Conservation (phyloP, 2,329 filamentous ascomycete genomes). For the Knufia fluminis region DNA sequence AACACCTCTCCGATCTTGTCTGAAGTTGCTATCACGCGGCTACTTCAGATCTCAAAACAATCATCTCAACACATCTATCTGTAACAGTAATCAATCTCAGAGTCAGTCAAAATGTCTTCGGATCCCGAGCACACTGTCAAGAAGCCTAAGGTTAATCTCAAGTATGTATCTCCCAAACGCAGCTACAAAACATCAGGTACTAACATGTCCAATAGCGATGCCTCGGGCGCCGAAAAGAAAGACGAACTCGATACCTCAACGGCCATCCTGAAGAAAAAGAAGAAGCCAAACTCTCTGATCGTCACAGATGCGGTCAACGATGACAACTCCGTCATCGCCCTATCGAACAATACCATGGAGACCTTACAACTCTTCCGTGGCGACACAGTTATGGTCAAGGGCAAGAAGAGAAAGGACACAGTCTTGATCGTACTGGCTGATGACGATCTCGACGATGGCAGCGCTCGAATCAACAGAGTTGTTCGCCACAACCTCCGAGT, state of each 20-base stretch:
- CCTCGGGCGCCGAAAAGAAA: conserved; percentile 80
- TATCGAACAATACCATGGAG: conserved; percentile 99
- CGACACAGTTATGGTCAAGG: conserved; percentile 94
- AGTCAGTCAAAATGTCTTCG: conserved; percentile 56
- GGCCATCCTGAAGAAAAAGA: conserved; percentile 99
- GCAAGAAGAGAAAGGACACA: conserved; percentile 99
- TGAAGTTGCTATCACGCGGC: neutral
- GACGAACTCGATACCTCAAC: conserved; percentile 87
- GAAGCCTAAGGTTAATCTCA: conserved; percentile 76
- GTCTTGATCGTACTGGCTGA: conserved; percentile 95
- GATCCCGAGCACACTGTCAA: conserved; percentile 54
- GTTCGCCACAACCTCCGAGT: conserved; percentile 96
- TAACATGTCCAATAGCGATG: conserved; percentile 9
- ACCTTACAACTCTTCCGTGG: conserved; percentile 95
- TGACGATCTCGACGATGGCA: conserved; percentile 95
- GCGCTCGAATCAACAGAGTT: conserved; percentile 93
- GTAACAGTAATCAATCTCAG: neutral
- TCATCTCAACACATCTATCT: conserved; percentile 6
- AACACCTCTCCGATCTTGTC: neutral
- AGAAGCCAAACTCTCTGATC: conserved; percentile 99
- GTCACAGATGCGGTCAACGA: conserved; percentile 98
- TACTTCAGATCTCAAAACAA: neutral
- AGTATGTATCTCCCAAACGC: conserved; percentile 46
- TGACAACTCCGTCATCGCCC: conserved; percentile 98
- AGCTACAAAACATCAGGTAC: neutral